Evolutionary conservation across 306 rosid species (phyloP).

Genomic region (Vicia sativa): DNA sequence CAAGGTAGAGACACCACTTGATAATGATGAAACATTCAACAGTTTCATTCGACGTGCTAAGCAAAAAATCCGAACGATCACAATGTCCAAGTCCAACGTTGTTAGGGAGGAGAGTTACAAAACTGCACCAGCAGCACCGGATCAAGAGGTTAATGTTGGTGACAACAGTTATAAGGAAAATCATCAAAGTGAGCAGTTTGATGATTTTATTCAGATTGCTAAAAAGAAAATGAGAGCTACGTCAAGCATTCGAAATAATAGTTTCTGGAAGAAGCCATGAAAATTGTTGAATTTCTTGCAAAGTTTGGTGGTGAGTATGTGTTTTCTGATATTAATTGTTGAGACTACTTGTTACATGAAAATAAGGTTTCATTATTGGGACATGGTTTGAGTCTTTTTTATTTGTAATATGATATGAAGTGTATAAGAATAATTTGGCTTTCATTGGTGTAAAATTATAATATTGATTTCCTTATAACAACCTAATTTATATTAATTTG

Average conservation of each 20-base stretch:
- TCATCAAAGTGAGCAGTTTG: conserved; percentile 42
- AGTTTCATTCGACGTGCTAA: conserved; percentile 41
- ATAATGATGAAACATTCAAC: conserved; percentile 41
- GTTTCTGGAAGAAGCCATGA: conserved; percentile 29
- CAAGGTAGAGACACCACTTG: conserved; percentile 8
- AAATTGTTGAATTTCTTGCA: background rate
- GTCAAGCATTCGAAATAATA: conserved; percentile 40
- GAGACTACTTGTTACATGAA: background rate
- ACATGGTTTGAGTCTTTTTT: conserved; percentile 2
- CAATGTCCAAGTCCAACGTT: conserved; percentile 33
- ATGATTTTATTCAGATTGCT: conserved; percentile 47
- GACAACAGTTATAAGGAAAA: conserved; percentile 18
- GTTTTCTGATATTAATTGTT: background rate
- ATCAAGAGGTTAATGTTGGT: conserved; percentile 8
- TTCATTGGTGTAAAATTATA: background rate
- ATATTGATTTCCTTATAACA: too few species aligned
- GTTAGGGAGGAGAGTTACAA: conserved; percentile 27
- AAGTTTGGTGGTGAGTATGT: background rate
- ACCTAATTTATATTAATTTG: background rate
- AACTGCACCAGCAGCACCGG: background rate
- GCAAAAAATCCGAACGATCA: conserved; percentile 33
- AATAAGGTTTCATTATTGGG: background rate
- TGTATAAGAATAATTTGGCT: background rate
- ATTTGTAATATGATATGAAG: conserved; percentile 1
- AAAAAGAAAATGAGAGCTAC: conserved; percentile 46